Evolutionary conservation across 352 stramenopile species (phyloP), one percentile per base, ranked within the genome.

Genomic region (Stramenopiles sp.): DNA sequence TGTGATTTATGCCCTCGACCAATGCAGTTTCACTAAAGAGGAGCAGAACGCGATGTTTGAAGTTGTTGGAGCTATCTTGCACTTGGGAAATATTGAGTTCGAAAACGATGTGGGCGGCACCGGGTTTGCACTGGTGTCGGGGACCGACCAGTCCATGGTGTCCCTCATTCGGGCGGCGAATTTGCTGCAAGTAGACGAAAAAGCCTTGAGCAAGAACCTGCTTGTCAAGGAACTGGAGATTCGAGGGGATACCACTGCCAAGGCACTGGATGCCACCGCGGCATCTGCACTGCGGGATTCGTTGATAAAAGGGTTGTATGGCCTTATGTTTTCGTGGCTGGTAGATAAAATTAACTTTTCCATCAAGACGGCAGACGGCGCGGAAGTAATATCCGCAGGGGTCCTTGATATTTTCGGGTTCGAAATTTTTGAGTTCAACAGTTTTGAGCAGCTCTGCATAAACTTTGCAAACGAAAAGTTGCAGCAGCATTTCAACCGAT

Each of bases 321-420:
- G 85, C 32, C 89, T 91, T 43, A 81, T 98, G 12, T 99, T 99
- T 33, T 6, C 85, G 35, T 25, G 35, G 71, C 53, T 43, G 37
- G 37, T 32, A 32, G 74, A 74, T 32, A 68, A 71, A 3, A 82
- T 74, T 74, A 74, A 74, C 34, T 75, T 79, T 49, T 76, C 75
- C 2, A 71, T 71, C 2, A 33, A 71, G 4, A 71, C 2, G 31
- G 35, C 33, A 35, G 12, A 71, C 6, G 32, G 78, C 79, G 4
- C 76, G 82, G 37, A 84, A 87, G 43, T 95, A 74, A 96, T 97
- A 81, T 82, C 0, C 4, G 85, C 90, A 73, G 90, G 91, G 74
- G 93, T 97, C 43, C 80, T 97, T 49, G 93, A 98, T 82, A 97
- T 98, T 69, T 98, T 97, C 80, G 92, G 93, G 1, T 98, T 98